Evolutionary conservation across 495 filamentous ascomycete species (phyloP).

Genomic region (Podospora conica): DNA sequence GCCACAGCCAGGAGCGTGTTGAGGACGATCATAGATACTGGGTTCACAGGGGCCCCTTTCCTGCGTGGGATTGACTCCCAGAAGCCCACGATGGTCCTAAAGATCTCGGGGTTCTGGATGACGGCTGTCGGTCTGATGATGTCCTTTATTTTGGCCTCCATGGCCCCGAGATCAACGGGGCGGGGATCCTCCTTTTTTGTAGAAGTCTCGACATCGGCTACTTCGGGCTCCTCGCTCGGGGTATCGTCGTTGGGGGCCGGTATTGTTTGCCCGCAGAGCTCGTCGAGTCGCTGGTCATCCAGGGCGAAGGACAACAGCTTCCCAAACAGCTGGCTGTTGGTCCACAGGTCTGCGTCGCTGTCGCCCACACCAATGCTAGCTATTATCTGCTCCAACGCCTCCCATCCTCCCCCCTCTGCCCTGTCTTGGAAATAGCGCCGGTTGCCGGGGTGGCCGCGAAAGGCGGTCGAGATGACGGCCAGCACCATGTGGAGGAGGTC

Average conservation of each 20-base stretch:
- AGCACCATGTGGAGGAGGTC: slow-evolving; percentile 65
- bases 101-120: slow-evolving; percentile 57
- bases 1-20: slow-evolving; percentile 47
- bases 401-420: slow-evolving; percentile 69
- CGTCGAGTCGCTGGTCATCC: slow-evolving; percentile 62
- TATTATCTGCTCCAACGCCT: slow-evolving; percentile 64
- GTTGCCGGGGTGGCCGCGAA: slow-evolving; percentile 80
- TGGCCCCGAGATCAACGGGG: slow-evolving; percentile 24
- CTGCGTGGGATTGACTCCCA: slow-evolving; percentile 54
- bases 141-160: slow-evolving; percentile 38
- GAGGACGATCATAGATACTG: slow-evolving; percentile 55
- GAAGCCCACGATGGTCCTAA: slow-evolving; percentile 59
- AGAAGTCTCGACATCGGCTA: slow-evolving; percentile 5
- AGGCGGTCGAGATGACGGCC: slow-evolving; percentile 64
- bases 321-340: slow-evolving; percentile 73
- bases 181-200: slow-evolving; percentile 11
- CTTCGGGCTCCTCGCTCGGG: neutral
- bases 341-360: slow-evolving; percentile 51
- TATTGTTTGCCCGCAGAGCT: slow-evolving; percentile 39
- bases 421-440: slow-evolving; percentile 72
- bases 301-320: slow-evolving; percentile 76
- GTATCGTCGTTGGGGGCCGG: neutral
- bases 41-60: slow-evolving; percentile 35
- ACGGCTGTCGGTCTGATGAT: slow-evolving; percentile 50
- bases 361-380: slow-evolving; percentile 54